Conservation (phyloP, 2,329 filamentous ascomycete genomes). For the Neofusicoccum cordaticola region DNA sequence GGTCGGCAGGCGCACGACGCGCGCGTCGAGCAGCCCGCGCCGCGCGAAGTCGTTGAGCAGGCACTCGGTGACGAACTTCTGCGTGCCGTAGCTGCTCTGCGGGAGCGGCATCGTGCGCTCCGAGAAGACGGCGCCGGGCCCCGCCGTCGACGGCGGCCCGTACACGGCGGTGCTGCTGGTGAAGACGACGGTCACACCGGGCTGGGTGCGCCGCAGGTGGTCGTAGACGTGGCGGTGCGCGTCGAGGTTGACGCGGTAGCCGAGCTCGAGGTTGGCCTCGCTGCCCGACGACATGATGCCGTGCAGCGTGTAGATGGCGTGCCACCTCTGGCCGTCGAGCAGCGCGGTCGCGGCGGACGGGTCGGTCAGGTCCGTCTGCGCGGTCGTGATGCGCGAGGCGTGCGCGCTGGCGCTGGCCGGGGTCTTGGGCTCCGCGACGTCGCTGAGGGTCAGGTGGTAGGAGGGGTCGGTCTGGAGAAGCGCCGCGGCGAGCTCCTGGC, state of each 20-base stretch:
- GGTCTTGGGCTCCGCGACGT: slow-evolving; percentile 18
- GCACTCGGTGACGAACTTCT: slow-evolving; percentile 59
- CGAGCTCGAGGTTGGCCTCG: slow-evolving; percentile 57
- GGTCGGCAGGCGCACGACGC: slow-evolving; percentile 57
- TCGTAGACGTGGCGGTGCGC: slow-evolving; percentile 52
- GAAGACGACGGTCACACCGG: slow-evolving; percentile 55
- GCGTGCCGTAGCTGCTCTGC: slow-evolving; percentile 58
- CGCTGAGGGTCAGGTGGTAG: slow-evolving; percentile 20
- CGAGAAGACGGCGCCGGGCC: slow-evolving; percentile 26
- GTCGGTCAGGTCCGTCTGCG: slow-evolving; percentile 20
- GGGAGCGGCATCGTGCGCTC: slow-evolving; percentile 51
- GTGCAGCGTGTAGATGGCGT: slow-evolving; percentile 54
- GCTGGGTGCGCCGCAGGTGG: slow-evolving; percentile 45
- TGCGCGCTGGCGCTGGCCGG: slow-evolving; percentile 4
- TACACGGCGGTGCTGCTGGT: slow-evolving; percentile 59
- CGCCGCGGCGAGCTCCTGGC: slow-evolving; percentile 21
- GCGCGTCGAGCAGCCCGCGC: slow-evolving; percentile 54
- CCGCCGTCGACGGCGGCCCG: slow-evolving; percentile 43
- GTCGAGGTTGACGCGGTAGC: slow-evolving; percentile 57
- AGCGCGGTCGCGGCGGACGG: neutral
- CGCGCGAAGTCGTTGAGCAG: slow-evolving; percentile 60
- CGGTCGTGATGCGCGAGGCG: slow-evolving; percentile 6
- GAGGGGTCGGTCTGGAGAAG: slow-evolving; percentile 17
- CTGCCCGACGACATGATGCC: slow-evolving; percentile 63
- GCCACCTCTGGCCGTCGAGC: slow-evolving; percentile 11